These are phyloP conservation scores for Entonaema liquescens DNA, from an alignment of 495 filamentous ascomycete species.

Conservation along the genomic window DNA sequence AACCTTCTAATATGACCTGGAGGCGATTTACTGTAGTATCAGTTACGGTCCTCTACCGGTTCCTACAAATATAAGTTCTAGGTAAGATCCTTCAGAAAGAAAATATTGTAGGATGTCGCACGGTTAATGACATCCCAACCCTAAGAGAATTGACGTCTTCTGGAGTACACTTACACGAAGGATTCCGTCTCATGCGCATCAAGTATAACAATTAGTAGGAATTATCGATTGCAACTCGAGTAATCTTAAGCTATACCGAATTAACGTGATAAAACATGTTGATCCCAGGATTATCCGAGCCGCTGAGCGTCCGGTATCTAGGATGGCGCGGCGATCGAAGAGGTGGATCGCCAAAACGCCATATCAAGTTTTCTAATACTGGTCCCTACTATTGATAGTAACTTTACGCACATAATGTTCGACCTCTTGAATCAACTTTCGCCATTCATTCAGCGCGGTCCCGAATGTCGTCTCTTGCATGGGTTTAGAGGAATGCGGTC, in stretches of 20 bases:
- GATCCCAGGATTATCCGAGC: not conserved
- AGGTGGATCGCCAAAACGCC: not conserved
- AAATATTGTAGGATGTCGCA: not conserved
- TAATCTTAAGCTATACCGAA: not conserved
- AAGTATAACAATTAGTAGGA: not conserved
- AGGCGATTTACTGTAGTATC: not conserved
- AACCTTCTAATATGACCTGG: not conserved
- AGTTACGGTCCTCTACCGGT: not conserved
- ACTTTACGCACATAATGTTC: too few relatives aligned
- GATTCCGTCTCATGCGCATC: not conserved
- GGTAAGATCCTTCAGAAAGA: constrained; percentile 13
- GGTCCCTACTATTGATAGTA: too few relatives aligned
- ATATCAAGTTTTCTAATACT: not conserved
- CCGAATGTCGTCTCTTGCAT: too few relatives aligned
- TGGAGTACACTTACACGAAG: not conserved
- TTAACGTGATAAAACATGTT: not conserved
- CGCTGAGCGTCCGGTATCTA: not conserved
- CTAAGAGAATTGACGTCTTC: not conserved
- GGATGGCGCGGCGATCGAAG: not conserved
- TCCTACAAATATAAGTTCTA: not conserved
- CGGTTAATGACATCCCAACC: not conserved
- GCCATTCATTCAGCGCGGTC: too few relatives aligned
- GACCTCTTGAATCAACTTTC: too few relatives aligned
- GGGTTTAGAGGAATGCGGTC: too few relatives aligned
- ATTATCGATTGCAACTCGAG: not conserved